Percentiles rank a stretch among this genome's conserved stretches.
phyloP scores from a whole-genome alignment of 352 stramenopile species.

The Globisporangium middletonii region DNA sequence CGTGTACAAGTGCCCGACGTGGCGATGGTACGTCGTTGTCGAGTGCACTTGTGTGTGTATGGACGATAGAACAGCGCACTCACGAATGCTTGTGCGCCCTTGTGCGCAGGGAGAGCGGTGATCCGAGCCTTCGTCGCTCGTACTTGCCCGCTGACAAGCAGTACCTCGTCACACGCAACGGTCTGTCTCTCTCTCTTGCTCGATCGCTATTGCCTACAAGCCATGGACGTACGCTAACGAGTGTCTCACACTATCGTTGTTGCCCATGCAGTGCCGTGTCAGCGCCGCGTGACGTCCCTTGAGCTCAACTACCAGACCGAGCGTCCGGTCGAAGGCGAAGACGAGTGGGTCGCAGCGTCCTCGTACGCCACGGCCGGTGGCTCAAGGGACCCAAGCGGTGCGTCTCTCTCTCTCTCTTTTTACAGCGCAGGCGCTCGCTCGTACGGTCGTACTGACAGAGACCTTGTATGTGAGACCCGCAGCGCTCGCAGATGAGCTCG shows the following conservation, averaged over 20 bases:
- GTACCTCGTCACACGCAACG: slow-evolving; percentile 81
- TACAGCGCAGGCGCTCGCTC: slow-evolving; percentile 12
- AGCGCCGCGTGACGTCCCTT: slow-evolving; percentile 66
- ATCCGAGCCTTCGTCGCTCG: slow-evolving; percentile 41
- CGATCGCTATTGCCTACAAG: no score
- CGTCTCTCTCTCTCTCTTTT: slow-evolving; percentile 37
- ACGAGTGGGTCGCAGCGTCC: slow-evolving; percentile 89
- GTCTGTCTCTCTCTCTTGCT: slow-evolving; percentile 12
- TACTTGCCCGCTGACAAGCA: slow-evolving; percentile 85
- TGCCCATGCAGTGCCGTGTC: slow-evolving; percentile 70
- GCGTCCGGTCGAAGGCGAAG: slow-evolving; percentile 67
- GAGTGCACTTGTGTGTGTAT: slow-evolving; percentile 1
- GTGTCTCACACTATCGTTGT: no score
- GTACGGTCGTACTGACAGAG: slow-evolving; percentile 6
- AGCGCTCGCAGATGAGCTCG: slow-evolving; percentile 51
- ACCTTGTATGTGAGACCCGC: slow-evolving; percentile 17
- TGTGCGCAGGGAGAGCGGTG: slow-evolving; percentile 54
- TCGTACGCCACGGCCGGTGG: slow-evolving; percentile 51
- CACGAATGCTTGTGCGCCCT: not conserved
- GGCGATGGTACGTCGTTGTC: slow-evolving; percentile 72
- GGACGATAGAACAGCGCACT: not conserved
- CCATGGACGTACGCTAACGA: no score
- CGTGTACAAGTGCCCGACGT: slow-evolving; percentile 96
- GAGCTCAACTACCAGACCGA: slow-evolving; percentile 75
- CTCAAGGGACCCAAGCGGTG: slow-evolving; percentile 24